A percentile compares a stretch with the other conserved stretches of the same genome.
phyloP scores from a whole-genome alignment of 2,329 filamentous ascomycete species.

The Cladosporium velox region DNA sequence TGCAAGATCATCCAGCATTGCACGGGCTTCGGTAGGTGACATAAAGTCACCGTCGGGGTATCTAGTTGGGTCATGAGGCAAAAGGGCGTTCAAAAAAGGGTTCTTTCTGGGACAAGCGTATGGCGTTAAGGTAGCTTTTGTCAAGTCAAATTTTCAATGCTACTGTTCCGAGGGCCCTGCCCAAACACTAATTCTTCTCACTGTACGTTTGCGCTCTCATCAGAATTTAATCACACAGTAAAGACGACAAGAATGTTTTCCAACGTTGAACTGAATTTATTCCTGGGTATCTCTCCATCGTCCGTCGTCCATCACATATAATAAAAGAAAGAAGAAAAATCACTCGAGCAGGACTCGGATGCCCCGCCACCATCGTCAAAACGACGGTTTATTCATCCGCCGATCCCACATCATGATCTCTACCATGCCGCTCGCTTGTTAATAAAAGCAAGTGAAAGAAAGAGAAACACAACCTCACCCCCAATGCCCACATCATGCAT shows the following conservation, averaged over 20 bases:
- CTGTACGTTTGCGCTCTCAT: not conserved
- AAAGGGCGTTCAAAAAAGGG: conserved; percentile 9
- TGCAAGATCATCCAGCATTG: conserved; percentile 15
- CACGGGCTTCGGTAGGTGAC: conserved; percentile 18
- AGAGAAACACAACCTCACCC: not conserved
- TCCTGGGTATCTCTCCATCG: conserved; percentile 21
- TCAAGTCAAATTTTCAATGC: conserved; percentile 22
- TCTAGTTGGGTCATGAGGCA: conserved; percentile 13
- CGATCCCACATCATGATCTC: not conserved
- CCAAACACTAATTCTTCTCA: not conserved
- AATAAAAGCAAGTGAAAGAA: not conserved
- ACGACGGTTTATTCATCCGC: not conserved
- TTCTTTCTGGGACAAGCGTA: conserved; percentile 19
- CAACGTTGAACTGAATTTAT: conserved; percentile 17
- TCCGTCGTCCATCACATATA: conserved; percentile 3
- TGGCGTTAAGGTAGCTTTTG: conserved; percentile 21
- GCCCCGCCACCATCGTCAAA: not conserved
- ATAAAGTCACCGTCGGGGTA: conserved; percentile 15
- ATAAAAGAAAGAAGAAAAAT: not conserved
- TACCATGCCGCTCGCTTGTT: not conserved
- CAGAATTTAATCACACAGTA: no score
- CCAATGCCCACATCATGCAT: not conserved
- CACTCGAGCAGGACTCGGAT: not conserved
- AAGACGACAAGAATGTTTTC: not conserved
- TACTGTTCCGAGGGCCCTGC: conserved; percentile 21